phyloP scores from a whole-genome alignment of 495 filamentous ascomycete species.

The Penicillium fimorum region DNA sequence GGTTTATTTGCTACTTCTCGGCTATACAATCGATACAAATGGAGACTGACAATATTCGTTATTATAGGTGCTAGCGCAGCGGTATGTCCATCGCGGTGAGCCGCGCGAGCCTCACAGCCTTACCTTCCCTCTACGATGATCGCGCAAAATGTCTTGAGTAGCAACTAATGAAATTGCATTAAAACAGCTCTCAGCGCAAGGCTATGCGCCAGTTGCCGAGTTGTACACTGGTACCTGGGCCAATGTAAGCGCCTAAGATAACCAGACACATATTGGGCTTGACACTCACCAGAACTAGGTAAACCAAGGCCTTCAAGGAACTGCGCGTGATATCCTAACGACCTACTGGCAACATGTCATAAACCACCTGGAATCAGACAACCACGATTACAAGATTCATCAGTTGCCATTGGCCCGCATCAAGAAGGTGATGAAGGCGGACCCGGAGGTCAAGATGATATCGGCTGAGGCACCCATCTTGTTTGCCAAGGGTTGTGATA shows the following conservation, averaged over 20 bases:
- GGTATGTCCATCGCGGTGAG: conserved; percentile 51
- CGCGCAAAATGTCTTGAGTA: not conserved
- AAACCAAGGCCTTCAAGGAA: conserved; percentile 89
- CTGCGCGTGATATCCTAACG: conserved; percentile 93
- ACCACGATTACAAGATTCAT: conserved; percentile 97
- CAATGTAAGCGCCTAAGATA: conserved; percentile 60
- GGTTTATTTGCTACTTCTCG: not conserved
- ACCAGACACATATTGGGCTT: conserved; percentile 12
- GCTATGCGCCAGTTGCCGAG: conserved; percentile 78
- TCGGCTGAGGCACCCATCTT: conserved; percentile 96
- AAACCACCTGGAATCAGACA: conserved; percentile 87
- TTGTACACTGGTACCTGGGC: conserved; percentile 93
- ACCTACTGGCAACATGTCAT: conserved; percentile 99
- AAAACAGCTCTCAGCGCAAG: conserved; percentile 66
- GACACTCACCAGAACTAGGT: conserved; percentile 54
- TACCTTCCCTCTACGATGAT: not conserved
- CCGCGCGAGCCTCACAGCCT: not conserved
- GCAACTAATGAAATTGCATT: conserved; percentile 14
- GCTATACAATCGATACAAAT: not conserved
- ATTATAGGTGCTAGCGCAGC: conserved; percentile 71
- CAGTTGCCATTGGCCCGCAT: conserved; percentile 94
- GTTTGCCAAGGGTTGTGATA: conserved; percentile 98
- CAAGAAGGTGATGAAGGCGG: conserved; percentile 99
- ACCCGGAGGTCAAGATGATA: conserved; percentile 99
- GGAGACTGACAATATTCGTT: conserved; percentile 16